These are phyloP conservation scores for Trichosporon sp. DNA, from an alignment of 1,284 basidiomycete species.

Conservation along the genomic window DNA sequence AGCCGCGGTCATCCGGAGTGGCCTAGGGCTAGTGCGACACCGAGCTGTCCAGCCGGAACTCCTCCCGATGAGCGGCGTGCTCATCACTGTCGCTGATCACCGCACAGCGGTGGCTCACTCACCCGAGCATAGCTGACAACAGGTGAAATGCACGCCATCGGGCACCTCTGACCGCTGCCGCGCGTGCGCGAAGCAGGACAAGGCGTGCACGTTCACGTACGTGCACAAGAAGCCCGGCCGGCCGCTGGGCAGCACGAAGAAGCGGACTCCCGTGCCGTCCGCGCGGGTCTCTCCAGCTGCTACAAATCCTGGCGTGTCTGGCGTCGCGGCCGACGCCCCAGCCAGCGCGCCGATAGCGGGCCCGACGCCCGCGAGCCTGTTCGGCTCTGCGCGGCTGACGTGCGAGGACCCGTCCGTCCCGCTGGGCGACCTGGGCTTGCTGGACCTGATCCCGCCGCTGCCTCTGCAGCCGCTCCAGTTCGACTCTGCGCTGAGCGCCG, in stretches of 20 bases:
- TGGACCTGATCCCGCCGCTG: not conserved
- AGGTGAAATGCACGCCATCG: not conserved
- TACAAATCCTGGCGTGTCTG: not conserved
- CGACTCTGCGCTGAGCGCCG: not conserved
- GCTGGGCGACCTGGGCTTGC: not conserved
- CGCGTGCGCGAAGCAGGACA: not conserved
- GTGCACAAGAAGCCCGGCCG: constrained; percentile 22
- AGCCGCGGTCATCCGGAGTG: too few relatives aligned
- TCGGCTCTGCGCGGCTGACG: constrained; percentile 12
- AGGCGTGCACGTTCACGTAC: constrained; percentile 16
- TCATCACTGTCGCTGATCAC: too few relatives aligned
- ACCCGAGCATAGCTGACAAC: too few relatives aligned
- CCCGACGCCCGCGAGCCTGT: constrained; percentile 5
- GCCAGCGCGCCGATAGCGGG: not conserved
- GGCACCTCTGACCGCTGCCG: not conserved
- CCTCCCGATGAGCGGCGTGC: too few relatives aligned
- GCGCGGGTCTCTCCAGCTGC: not conserved
- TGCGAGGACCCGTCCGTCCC: constrained; percentile 3
- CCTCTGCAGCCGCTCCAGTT: not conserved
- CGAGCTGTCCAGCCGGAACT: too few relatives aligned
- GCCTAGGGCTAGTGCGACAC: too few relatives aligned
- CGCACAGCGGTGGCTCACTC: too few relatives aligned
- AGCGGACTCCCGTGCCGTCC: not conserved
- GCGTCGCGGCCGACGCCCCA: not conserved
- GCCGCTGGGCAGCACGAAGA: constrained; percentile 11